Evolutionary conservation across 352 stramenopile genomes (phyloP).

Genomic region (Globisporangium takayamanum): DNA sequence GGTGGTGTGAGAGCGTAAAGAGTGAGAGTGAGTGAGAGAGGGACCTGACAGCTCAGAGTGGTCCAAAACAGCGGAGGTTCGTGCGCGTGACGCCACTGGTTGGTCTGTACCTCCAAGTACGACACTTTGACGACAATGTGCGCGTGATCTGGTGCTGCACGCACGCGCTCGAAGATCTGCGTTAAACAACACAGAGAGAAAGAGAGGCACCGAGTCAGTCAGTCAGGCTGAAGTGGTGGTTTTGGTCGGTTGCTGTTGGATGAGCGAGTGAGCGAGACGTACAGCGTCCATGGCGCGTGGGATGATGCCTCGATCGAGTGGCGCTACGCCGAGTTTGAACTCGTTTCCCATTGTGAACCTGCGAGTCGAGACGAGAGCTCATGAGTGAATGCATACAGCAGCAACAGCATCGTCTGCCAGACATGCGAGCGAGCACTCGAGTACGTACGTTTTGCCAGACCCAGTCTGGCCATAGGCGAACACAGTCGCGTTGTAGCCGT

Average conservation of each 20-base stretch:
- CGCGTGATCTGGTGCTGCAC: constrained; percentile 17
- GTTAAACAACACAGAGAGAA: not conserved
- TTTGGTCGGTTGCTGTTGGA: not conserved
- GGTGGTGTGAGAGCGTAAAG: not conserved
- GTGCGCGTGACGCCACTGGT: not conserved
- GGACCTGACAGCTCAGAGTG: too few relatives aligned
- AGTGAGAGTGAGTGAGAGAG: not conserved
- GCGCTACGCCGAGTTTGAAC: constrained; percentile 28
- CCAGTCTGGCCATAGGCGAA: constrained; percentile 94
- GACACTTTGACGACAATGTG: constrained; percentile 56
- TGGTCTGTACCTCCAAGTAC: constrained; percentile 47
- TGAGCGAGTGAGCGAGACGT: not conserved
- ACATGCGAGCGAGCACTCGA: not conserved
- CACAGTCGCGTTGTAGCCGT: constrained; percentile 94
- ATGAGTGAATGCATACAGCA: not conserved
- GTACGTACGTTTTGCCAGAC: constrained; percentile 67
- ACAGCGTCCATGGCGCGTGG: constrained; percentile 73
- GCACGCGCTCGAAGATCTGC: constrained; percentile 49
- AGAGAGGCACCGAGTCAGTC: not conserved
- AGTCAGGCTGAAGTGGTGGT: not conserved
- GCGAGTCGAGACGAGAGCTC: constrained; percentile 18
- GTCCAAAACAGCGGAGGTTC: not conserved
- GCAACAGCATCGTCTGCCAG: not conserved
- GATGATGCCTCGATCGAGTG: constrained; percentile 62
- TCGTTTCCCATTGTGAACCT: constrained; percentile 95